Base-by-base conservation (phyloP, 163 green algal genomes). In the Smithsoniella earleae region DNA sequence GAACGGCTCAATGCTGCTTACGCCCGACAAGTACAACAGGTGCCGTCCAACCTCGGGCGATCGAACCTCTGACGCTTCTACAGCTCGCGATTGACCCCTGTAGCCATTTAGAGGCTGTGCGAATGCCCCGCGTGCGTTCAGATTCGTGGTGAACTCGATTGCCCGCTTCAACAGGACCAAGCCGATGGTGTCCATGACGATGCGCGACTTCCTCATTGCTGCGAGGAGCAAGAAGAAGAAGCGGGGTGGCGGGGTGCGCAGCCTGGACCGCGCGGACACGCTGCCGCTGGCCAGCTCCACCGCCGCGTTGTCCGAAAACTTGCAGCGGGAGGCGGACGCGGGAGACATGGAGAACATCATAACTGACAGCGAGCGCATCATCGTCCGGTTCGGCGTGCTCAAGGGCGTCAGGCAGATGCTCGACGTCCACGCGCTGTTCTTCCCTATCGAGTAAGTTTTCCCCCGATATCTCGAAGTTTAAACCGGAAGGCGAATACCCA, bases 181-280 rank as follows among this genome's bases (percentile, higher is more conserved):
- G 55, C 55, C 55, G 3, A 66, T 66, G 55, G 22, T 66, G 30
- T 6, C 20, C 25, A 66, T 66, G 55, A 66, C 55, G 55, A 66
- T 66, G 55, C 30, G 30, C 16, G 25, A 66, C 30, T 66, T 66
- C 55, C 55, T 66, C 55, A 3, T 27, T 3, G 55, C 55, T 4
- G 55, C 55, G 10, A 28, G 55, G 30, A 66, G 25, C 40, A 49
- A 49, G n/a, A n/a, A n/a, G n/a, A n/a, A n/a, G n/a, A n/a, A n/a
- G n/a, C n/a, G n/a, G n/a, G n/a, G n/a, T 8, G 49, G 49, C 49
- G 25, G 49, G 5, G 49, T 8, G 49, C 49, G 25, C 3, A 27
- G 49, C 5, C 49, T 36, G 49, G 5, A 5, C 49, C 25, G 49
- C 49, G 4, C 5, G n/a, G n/a, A 64, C 31, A 64, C 49, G 5